These are phyloP conservation scores for Staphylotrichum longicolle DNA, from an alignment of 495 filamentous ascomycete species.

Conservation along the genomic window DNA sequence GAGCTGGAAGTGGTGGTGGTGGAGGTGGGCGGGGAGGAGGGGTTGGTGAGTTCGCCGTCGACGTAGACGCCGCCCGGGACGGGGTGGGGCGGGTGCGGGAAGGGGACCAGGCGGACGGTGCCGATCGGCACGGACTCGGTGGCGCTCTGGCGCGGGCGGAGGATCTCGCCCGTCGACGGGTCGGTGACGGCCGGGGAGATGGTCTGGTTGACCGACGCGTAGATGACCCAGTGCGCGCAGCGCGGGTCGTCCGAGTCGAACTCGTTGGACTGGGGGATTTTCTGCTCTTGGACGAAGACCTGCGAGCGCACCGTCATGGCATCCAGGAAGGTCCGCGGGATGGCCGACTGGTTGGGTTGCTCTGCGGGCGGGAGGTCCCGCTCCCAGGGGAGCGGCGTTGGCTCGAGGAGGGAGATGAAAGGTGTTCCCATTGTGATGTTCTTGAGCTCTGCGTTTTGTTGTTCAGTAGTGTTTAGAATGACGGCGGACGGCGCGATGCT, in stretches of 20 bases:
- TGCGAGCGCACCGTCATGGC: slow-evolving; percentile 72
- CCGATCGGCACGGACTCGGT: slow-evolving; percentile 57
- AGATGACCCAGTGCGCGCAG: slow-evolving; percentile 77
- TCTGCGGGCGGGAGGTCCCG: slow-evolving; percentile 14
- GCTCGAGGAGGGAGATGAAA: slow-evolving; percentile 50
- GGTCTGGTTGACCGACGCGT: slow-evolving; percentile 52
- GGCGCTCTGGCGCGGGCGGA: slow-evolving; percentile 37
- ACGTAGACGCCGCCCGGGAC: slow-evolving; percentile 43
- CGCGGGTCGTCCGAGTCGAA: slow-evolving; percentile 75
- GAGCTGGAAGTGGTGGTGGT: slow-evolving; percentile 27
- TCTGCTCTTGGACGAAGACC: slow-evolving; percentile 79
- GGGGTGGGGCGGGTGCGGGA: slow-evolving; percentile 64
- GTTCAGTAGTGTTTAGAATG: no score
- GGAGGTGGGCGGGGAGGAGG: slow-evolving; percentile 14
- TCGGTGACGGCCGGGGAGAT: slow-evolving; percentile 36
- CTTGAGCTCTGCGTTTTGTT: not conserved
- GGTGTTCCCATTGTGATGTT: slow-evolving; percentile 34
- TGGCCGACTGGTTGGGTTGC: slow-evolving; percentile 23
- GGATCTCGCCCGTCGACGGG: slow-evolving; percentile 28
- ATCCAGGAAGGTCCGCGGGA: slow-evolving; percentile 65
- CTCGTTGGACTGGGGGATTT: slow-evolving; percentile 64
- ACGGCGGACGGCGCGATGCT: no score
- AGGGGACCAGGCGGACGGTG: slow-evolving; percentile 74
- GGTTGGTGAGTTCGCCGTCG: slow-evolving; percentile 32
- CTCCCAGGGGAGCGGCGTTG: slow-evolving; percentile 31